Percentiles rank a stretch among this genome's conserved stretches.
Evolutionary conservation across 2,329 filamentous ascomycete species (phyloP).

Genomic region (Teratosphaeria epicoccoides): DNA sequence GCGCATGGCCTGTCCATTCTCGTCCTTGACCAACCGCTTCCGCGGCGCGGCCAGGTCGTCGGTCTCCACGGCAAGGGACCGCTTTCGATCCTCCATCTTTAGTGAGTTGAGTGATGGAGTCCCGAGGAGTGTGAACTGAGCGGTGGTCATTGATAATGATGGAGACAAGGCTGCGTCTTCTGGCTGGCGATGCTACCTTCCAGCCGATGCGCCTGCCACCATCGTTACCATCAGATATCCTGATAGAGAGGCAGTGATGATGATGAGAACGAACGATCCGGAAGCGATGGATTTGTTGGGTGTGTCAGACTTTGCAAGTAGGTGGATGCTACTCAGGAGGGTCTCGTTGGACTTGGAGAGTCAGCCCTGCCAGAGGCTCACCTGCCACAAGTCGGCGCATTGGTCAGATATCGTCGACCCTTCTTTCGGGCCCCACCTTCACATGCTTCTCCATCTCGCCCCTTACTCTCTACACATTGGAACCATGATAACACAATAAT

Average conservation of each 20-base stretch:
- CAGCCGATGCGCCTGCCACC: neutral
- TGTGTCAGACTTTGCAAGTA: neutral
- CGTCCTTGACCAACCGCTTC: slow-evolving; percentile 69
- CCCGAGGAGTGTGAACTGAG: slow-evolving; percentile 22
- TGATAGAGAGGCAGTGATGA: neutral
- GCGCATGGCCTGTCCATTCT: slow-evolving; percentile 64
- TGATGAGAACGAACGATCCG: neutral
- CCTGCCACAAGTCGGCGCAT: neutral
- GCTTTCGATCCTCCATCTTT: slow-evolving; percentile 99
- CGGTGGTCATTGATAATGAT: slow-evolving; percentile 8
- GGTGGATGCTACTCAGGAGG: neutral
- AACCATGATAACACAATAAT: neutral
- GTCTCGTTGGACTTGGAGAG: no score
- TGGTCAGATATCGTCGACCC: neutral
- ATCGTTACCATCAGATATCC: neutral
- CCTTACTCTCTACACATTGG: neutral
- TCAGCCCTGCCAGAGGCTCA: no score
- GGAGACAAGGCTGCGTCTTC: neutral
- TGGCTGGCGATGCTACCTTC: slow-evolving; percentile 1
- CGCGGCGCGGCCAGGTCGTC: slow-evolving; percentile 80
- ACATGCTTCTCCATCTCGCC: neutral
- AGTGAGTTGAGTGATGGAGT: slow-evolving; percentile 65
- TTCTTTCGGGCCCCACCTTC: neutral
- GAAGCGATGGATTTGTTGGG: neutral
- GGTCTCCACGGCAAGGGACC: slow-evolving; percentile 68